phyloP scores from a whole-genome alignment of 148 eudicot species.

The Rhododendron griersonianum region DNA sequence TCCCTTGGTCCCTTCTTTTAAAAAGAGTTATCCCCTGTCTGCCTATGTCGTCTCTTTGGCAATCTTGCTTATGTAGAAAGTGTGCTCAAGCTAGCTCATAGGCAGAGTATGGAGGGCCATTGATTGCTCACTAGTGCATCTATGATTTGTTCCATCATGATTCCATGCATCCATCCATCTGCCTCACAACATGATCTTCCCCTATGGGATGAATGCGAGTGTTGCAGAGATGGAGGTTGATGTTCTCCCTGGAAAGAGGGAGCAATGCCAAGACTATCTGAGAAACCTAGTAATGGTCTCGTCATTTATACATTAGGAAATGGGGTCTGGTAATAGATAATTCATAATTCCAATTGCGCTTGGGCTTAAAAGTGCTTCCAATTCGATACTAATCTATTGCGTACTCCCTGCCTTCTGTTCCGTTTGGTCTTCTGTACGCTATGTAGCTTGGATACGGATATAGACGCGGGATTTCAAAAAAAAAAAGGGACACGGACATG shows the following conservation, averaged over 20 bases:
- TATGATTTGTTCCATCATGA: not conserved
- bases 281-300: not conserved
- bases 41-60: not conserved
- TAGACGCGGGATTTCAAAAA: too few relatives aligned
- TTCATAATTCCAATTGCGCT: not conserved
- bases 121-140: too few relatives aligned
- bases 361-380: not conserved
- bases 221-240: not conserved
- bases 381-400: not conserved
- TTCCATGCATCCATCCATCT: not conserved
- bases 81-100: not conserved
- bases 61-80: not conserved
- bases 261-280: not conserved
- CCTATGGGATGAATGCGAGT: not conserved
- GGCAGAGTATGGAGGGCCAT: not conserved
- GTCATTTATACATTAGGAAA: not conserved
- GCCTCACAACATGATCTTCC: not conserved
- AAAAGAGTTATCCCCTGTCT: not conserved
- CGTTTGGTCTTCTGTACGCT: not conserved
- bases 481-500: too few relatives aligned
- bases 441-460: not conserved
- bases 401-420: not conserved
- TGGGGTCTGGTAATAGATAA: not conserved
- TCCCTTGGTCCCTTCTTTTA: not conserved
- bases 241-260: not conserved